phyloP scores from a whole-genome alignment of 176 grass and related monocot genomes.

The Phyllostachys edulis region DNA sequence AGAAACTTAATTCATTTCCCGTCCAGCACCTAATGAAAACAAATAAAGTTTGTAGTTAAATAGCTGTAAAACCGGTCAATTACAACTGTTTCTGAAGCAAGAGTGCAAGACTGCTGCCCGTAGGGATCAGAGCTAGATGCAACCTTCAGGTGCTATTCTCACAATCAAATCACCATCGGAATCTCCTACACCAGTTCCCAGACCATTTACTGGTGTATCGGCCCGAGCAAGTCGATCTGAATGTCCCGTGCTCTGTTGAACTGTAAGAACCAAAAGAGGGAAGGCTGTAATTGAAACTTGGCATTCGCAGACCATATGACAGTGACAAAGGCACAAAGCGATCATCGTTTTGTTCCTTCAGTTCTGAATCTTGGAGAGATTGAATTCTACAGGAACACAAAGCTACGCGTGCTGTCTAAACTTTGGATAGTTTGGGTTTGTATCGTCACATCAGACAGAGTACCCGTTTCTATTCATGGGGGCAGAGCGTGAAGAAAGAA shows the following conservation, averaged over 20 bases:
- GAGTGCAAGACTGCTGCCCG: not conserved
- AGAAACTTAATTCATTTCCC: not conserved
- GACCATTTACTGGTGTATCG: no score
- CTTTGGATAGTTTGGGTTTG: not conserved
- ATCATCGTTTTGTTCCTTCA: not conserved
- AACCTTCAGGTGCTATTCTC: not conserved
- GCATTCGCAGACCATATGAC: not conserved
- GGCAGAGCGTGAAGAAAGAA: not conserved
- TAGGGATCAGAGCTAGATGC: not conserved
- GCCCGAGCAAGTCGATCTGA: not conserved
- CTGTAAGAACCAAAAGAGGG: not conserved
- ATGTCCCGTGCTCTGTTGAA: not conserved
- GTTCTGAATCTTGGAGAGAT: not conserved
- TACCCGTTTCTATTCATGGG: not conserved
- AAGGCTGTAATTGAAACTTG: not conserved
- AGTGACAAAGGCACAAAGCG: not conserved
- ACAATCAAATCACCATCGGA: not conserved
- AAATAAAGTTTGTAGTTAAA: not conserved
- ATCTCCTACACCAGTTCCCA: not conserved
- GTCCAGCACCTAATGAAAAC: not conserved
- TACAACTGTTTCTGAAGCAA: not conserved
- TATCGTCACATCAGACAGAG: not conserved
- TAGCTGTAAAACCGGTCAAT: not conserved
- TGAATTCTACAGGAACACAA: not conserved
- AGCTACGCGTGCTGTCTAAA: not conserved